These are phyloP conservation scores for Ganoderma multipileum DNA, from an alignment of 1,284 basidiomycete species.

Conservation along the genomic window DNA sequence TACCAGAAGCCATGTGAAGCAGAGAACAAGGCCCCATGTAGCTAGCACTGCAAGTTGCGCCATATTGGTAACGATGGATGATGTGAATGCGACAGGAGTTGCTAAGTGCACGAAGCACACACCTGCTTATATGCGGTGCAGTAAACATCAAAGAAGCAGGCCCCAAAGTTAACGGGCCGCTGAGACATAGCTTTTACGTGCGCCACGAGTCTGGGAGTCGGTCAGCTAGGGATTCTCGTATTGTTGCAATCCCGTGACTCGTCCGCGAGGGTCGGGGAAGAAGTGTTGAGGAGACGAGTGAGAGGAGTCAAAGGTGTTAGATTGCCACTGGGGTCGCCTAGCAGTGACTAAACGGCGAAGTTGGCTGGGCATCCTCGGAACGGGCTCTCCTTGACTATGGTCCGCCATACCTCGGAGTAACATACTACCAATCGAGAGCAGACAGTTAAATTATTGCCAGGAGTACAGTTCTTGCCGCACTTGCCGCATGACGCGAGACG, in stretches of 20 bases:
- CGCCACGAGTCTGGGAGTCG: neutral
- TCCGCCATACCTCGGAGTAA: too few species aligned
- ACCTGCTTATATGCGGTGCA: neutral
- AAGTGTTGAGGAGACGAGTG: neutral
- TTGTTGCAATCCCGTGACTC: neutral
- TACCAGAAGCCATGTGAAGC: neutral
- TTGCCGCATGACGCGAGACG: too few species aligned
- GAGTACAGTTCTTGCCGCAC: too few species aligned
- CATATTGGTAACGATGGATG: neutral
- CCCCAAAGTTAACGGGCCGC: neutral
- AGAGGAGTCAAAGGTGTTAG: too few species aligned
- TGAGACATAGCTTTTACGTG: neutral
- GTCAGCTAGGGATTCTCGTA: neutral
- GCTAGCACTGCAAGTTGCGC: neutral
- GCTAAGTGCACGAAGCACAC: neutral
- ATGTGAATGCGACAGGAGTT: neutral
- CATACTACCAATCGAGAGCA: too few species aligned
- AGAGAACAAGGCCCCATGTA: neutral
- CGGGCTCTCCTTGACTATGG: too few species aligned
- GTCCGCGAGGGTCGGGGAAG: neutral
- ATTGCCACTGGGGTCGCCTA: too few species aligned
- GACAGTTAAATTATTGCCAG: too few species aligned
- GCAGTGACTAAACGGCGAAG: too few species aligned
- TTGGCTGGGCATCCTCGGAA: too few species aligned
- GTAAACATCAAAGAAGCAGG: neutral